A percentile compares a stretch with the other conserved stretches of the same genome.
Conservation (phyloP, 192 early-diverging fungal genomes). For the Gaertneriomyces sp. region DNA sequence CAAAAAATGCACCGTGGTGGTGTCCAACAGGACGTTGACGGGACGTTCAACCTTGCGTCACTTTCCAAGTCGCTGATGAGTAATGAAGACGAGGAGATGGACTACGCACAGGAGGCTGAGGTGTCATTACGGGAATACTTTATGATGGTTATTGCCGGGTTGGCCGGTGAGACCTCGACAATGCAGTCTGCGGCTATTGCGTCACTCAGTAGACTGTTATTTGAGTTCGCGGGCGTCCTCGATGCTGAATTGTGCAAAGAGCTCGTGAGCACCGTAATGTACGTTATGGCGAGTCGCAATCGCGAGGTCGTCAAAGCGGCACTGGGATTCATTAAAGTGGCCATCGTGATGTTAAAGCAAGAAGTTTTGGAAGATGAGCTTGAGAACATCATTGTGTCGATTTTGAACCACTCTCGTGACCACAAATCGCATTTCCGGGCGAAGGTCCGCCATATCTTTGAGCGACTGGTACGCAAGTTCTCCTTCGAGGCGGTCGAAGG, state of each 20-base stretch:
- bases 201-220: constrained; percentile 78
- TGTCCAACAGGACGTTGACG: not conserved
- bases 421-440: constrained; percentile 87
- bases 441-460: constrained; percentile 88
- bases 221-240: constrained; percentile 73
- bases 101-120: constrained; percentile 8
- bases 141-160: constrained; percentile 89
- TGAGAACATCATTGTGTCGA: constrained; percentile 58
- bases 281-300: constrained; percentile 76
- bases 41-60: not conserved
- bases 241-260: constrained; percentile 61
- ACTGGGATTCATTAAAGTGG: constrained; percentile 92
- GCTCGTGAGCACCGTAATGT: constrained; percentile 73
- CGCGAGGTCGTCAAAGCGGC: constrained; percentile 88
- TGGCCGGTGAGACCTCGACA: constrained; percentile 82
- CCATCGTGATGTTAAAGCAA: constrained; percentile 70
- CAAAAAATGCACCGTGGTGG: constrained; percentile 67
- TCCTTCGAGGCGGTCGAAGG: constrained; percentile 74
- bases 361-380: constrained; percentile 70
- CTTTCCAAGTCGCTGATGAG: not conserved
- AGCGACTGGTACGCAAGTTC: constrained; percentile 84
- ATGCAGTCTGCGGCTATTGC: constrained; percentile 92
- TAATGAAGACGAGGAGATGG: constrained; percentile 14
- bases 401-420: constrained; percentile 80
- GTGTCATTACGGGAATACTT: constrained; percentile 68